Conservation (phyloP, 2,329 filamentous ascomycete species). For the Fonsecaea nubica region DNA sequence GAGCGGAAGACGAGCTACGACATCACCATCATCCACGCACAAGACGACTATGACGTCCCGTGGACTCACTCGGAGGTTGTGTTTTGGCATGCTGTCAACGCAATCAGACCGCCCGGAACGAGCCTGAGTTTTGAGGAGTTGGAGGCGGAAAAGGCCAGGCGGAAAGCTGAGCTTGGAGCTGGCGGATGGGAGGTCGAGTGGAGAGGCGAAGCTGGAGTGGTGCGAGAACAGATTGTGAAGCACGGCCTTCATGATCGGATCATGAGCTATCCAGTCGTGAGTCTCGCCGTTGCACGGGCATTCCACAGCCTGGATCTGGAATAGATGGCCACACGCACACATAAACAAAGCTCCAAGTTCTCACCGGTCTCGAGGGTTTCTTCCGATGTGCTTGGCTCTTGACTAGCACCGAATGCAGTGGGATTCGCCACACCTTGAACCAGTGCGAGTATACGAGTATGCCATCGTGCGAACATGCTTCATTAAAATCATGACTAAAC, state of each 20-base stretch:
- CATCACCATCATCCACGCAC: constrained; percentile 46
- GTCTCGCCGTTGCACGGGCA: constrained; percentile 58
- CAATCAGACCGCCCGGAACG: constrained; percentile 48
- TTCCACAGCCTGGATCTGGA: constrained; percentile 44
- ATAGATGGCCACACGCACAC: not conserved
- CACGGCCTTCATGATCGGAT: constrained; percentile 64
- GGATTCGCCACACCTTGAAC: not conserved
- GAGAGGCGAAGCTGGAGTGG: constrained; percentile 52
- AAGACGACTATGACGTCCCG: constrained; percentile 44
- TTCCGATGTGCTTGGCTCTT: no score
- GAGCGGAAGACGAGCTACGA: constrained; percentile 40
- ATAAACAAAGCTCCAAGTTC: no score
- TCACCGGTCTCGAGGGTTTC: no score
- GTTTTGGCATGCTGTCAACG: constrained; percentile 64
- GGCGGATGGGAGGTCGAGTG: constrained; percentile 60
- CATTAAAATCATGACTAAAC: not conserved
- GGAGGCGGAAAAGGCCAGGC: constrained; percentile 51
- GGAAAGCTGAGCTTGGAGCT: constrained; percentile 52
- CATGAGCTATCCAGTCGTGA: constrained; percentile 64
- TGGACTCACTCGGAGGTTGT: constrained; percentile 55
- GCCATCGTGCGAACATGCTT: no score
- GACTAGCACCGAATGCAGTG: no score
- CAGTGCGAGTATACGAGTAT: no score
- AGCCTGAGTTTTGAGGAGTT: constrained; percentile 51
- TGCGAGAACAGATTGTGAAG: constrained; percentile 63